These are phyloP conservation scores for Yarrowia porcina DNA, from an alignment of 805 yeast genomes.

Conservation along the genomic window DNA sequence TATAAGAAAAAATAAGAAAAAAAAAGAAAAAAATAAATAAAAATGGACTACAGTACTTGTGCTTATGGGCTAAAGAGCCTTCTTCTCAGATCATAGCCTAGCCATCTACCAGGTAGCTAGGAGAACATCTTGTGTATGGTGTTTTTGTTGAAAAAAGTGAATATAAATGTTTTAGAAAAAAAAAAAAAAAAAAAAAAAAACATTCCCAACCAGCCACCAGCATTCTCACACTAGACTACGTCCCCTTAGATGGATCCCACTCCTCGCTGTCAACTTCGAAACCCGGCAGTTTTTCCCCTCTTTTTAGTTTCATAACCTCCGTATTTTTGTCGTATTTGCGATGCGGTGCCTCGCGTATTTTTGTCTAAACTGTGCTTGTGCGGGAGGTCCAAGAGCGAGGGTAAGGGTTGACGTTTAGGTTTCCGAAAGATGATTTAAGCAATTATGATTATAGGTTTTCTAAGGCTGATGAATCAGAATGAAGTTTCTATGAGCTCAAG, in stretches of 20 bases:
- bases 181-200: too few species aligned
- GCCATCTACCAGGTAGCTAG: too few species aligned
- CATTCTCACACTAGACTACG: too few species aligned
- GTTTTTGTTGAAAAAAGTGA: background rate
- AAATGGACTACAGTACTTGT: too few species aligned
- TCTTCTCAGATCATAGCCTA: too few species aligned
- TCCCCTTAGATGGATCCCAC: too few species aligned
- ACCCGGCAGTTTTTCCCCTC: background rate
- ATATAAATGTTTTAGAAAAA: background rate
- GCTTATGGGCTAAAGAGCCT: too few species aligned
- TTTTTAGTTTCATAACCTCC: slow-evolving; percentile 1
- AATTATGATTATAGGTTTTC: background rate
- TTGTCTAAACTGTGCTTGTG: slow-evolving; percentile 2
- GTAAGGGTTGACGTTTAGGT: background rate
- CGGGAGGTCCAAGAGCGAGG: slow-evolving; percentile 14
- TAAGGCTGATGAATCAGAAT: background rate
- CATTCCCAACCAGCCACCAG: too few species aligned
- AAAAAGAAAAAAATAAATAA: too few species aligned
- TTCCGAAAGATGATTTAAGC: background rate
- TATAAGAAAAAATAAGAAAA: too few species aligned
- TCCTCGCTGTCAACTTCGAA: background rate
- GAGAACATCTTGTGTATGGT: too few species aligned
- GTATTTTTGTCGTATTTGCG: slow-evolving; percentile 14
- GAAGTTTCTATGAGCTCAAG: background rate
- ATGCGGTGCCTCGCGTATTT: slow-evolving; percentile 19